Base-by-base conservation (phyloP, 1,139 yeast species). In the Candida sanyaensis region DNA sequence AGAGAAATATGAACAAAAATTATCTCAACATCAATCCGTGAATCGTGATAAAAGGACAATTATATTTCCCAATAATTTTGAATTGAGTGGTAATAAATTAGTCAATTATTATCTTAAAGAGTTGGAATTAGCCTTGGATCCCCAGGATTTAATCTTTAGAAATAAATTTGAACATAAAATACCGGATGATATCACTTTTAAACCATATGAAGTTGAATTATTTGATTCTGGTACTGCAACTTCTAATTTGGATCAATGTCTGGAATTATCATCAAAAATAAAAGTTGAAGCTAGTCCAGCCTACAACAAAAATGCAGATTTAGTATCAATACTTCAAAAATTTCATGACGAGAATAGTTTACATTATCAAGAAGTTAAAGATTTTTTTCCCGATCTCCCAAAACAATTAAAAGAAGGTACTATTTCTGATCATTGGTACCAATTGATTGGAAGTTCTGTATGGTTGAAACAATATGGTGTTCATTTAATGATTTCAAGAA, bases 381-480 rank as follows among this genome's bases (percentile, higher is more conserved):
- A 65, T 1, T 63, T 59, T 45, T 63, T 67, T 48, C 59, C 64
- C 7, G 62, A 65, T 37, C 55, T 67, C 41, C 56, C 54, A 38
- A 41, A 61, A 7, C 70, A 69, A 49, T 47, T 72, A 31, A 48
- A 64, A 39, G 54, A 60, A 38, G 61, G 62, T 8, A 64, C 66
- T 13, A 63, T 64, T 8, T 68, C 65, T 21, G 58, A 60, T 41
- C 63, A 64, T 50, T 73, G 76, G 75, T 71, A 58, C 52, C 58
- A 69, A 43, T 59, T 73, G 36, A 71, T 74, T 0, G 78, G 76
- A 1, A 64, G 75, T 3, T 65, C 73, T 0, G 76, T 72, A 2
- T 73, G 75, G 73, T 56, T 73, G 28, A 66, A 70, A 51, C 67
- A 72, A 45, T 71, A 70, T 49, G 76, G 75, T 2, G 71, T 70